Evolutionary conservation across 139 green algal species (phyloP), one percentile per base, ranked within the genome.

Genomic region (Chlorella sp.): DNA sequence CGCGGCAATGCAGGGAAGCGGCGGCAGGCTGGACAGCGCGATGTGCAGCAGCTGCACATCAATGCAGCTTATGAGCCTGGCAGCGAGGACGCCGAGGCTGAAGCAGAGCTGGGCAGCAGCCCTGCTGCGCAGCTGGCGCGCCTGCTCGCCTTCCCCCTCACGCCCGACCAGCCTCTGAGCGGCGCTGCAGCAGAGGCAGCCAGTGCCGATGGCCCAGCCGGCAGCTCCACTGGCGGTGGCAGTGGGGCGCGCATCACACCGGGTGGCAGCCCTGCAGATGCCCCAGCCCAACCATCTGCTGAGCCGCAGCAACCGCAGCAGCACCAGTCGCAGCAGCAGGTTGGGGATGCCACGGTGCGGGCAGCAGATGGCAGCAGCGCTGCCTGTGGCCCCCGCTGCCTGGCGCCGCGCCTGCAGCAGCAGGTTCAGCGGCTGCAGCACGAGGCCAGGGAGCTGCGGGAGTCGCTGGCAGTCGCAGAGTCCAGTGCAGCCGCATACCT

Each of bases 141-240:
- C 30, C 58, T 83, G n/a, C 60, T 83, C 8, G 77, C 44, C 58
- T 83, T 69, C 30, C 77, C 77, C 0, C 77, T 83, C 11, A 83
- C 77, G 8, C 77, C 77, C 6, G 77, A 60, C 8, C 36, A 51
- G 9, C 43, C 64, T 38, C 32, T 26, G 7, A 20, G 64, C 68
- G 68, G 68, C 9, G 20, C 36, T 4, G 68, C 68, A 43, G 40
- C 68, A 51, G 68, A 74, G 56, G 76, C 74, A 30, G 76, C 36
- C 58, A 65, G 38, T 56, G 17, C 36, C 28, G 58, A 30, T 22
- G 30, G 40, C 20, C 11, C 34, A 22, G 36, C 48, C 76, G 30
- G 54, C 58, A 36, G 20, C 22, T 26, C 17, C 46, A 80, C n/a
- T n/a, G n/a, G 44, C 46, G 51, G 74, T 5, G 74, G 74, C 46